A percentile compares a stretch with the other conserved stretches of the same genome.
Evolutionary conservation across 495 filamentous ascomycete genomes (phyloP).

Genomic region (Jackrogersella minutella): DNA sequence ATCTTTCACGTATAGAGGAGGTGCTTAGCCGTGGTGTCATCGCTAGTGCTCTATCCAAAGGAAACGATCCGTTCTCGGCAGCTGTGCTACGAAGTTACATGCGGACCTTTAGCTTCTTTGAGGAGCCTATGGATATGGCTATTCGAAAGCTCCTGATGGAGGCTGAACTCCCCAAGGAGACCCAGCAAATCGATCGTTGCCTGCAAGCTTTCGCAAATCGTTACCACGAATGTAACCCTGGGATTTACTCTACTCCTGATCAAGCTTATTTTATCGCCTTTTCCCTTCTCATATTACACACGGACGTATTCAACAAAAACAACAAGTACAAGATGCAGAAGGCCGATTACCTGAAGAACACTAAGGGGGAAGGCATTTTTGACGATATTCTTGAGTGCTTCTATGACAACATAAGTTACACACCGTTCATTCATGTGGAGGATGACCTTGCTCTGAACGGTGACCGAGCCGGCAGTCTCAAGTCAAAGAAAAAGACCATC

Average conservation of each 20-base stretch:
- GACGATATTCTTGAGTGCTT: constrained; percentile 95
- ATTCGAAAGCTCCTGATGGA: constrained; percentile 96
- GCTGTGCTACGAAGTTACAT: constrained; percentile 91
- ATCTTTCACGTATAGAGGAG: constrained; percentile 82
- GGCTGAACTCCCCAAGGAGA: constrained; percentile 94
- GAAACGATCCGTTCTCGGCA: constrained; percentile 81
- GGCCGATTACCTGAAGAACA: constrained; percentile 93
- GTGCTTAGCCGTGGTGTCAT: constrained; percentile 79
- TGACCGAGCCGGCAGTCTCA: constrained; percentile 75
- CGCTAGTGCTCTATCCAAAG: constrained; percentile 82
- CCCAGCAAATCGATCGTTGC: constrained; percentile 96
- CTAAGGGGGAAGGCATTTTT: constrained; percentile 83
- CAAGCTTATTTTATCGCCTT: constrained; percentile 98
- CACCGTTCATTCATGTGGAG: constrained; percentile 95
- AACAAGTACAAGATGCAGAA: constrained; percentile 99
- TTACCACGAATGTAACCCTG: constrained; percentile 98
- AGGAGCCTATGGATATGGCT: constrained; percentile 97
- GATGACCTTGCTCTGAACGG: constrained; percentile 85
- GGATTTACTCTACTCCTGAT: constrained; percentile 90
- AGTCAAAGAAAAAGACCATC: constrained; percentile 70
- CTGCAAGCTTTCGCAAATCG: constrained; percentile 94
- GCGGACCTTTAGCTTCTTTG: constrained; percentile 91
- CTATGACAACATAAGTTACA: constrained; percentile 98
- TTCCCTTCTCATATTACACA: constrained; percentile 94
- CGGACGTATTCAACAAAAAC: constrained; percentile 99